Percentiles rank a stretch among this genome's conserved stretches.
These are phyloP conservation scores for Globisporangium camurandrum DNA, from an alignment of 352 stramenopile species.

Conservation along the genomic window DNA sequence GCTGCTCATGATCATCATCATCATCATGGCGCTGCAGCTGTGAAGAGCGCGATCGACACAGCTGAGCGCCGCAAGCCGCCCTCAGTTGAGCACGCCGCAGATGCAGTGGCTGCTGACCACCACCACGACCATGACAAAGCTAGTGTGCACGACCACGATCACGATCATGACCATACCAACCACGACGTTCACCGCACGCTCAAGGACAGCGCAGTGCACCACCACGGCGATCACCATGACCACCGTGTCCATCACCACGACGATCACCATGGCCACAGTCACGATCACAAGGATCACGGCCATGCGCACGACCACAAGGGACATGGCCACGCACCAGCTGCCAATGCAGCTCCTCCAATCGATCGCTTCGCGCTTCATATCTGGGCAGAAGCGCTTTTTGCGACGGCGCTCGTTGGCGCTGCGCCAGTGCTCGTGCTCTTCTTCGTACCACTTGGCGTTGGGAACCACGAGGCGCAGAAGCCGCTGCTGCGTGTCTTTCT, in stretches of 20 bases:
- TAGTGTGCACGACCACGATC: conserved; percentile 12
- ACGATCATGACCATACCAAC: conserved; percentile 16
- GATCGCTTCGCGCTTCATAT: conserved; percentile 38
- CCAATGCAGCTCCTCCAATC: conserved; percentile 2
- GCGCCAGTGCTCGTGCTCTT: conserved; percentile 64
- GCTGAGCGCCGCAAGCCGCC: too few species aligned
- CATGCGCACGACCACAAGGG: conserved; percentile 7
- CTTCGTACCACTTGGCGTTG: conserved; percentile 56
- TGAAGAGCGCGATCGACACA: too few species aligned
- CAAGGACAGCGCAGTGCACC: conserved; percentile 5
- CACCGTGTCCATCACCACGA: conserved; percentile 14
- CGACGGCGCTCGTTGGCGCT: conserved; percentile 62
- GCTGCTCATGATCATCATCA: too few species aligned
- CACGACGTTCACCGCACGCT: conserved; percentile 6
- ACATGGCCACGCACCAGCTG: conserved; percentile 8
- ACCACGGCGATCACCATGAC: conserved; percentile 8
- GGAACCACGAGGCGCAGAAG: conserved; percentile 52
- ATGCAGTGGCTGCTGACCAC: too few species aligned
- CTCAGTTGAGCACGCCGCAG: too few species aligned
- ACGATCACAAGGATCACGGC: conserved; percentile 12
- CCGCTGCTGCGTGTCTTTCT: conserved; percentile 77
- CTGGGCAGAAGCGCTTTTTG: conserved; percentile 59
- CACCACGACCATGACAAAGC: background rate
- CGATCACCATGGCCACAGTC: conserved; percentile 9
- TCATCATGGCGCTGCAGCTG: too few species aligned